Conservation (phyloP, 192 early-diverging fungal species). For the Coemansia sp. region DNA sequence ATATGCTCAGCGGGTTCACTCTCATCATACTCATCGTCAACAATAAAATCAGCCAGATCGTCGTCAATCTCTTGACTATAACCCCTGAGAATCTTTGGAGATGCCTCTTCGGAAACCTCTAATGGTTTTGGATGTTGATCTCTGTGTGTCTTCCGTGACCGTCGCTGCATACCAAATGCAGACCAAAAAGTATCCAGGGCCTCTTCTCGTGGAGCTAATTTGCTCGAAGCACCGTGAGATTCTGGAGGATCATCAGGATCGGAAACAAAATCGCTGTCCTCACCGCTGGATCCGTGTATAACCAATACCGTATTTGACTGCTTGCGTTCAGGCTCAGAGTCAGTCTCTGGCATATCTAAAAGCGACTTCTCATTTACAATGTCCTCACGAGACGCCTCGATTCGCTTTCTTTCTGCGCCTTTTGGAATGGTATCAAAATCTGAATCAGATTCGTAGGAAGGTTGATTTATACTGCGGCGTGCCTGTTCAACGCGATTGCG, state of each 20-base stretch:
- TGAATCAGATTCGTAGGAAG: constrained; percentile 17
- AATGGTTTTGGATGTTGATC: background rate
- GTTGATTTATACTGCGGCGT: constrained; percentile 10
- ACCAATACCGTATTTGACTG: constrained; percentile 18
- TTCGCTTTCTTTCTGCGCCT: background rate
- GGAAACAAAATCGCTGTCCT: constrained; percentile 33
- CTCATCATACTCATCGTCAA: constrained; percentile 28
- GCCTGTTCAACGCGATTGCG: constrained; percentile 34
- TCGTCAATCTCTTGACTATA: constrained; percentile 36
- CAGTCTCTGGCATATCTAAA: constrained; percentile 31
- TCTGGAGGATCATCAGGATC: constrained; percentile 29
- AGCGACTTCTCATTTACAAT: background rate
- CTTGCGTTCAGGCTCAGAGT: constrained; percentile 23
- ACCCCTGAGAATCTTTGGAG: constrained; percentile 9
- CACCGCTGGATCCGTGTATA: constrained; percentile 43
- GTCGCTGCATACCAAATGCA: constrained; percentile 20
- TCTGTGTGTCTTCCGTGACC: constrained; percentile 20
- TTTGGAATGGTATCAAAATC: background rate
- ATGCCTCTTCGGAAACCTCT: background rate
- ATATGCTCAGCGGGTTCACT: background rate
- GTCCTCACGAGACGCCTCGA: background rate
- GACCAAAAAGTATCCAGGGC: constrained; percentile 19
- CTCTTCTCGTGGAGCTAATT: background rate
- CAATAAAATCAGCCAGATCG: constrained; percentile 46
- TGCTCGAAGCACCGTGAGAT: background rate